These are phyloP conservation scores for Phytophthora tubulina DNA, from an alignment of 352 stramenopile genomes.

Conservation along the genomic window DNA sequence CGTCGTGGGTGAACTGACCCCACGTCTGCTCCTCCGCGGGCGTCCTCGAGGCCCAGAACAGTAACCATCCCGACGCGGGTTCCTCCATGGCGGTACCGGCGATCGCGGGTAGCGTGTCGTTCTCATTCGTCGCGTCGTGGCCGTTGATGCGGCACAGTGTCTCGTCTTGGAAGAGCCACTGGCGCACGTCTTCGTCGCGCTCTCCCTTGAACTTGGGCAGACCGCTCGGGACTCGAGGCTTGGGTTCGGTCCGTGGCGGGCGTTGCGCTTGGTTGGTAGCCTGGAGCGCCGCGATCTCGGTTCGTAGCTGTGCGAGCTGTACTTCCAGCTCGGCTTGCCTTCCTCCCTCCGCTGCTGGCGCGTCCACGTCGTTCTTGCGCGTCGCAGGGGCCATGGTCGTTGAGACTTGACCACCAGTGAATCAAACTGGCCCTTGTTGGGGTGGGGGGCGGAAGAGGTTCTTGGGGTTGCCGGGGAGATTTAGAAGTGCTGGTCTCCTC, in stretches of 20 bases:
- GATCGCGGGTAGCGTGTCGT: conserved; percentile 15
- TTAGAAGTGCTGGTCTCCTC: background rate
- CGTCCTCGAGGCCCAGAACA: conserved; percentile 24
- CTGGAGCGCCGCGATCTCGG: conserved; percentile 7
- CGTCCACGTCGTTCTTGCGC: conserved; percentile 7
- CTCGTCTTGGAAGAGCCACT: conserved; percentile 31
- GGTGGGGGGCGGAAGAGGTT: too few relatives aligned
- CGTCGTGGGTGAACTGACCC: conserved; percentile 12
- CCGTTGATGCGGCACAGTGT: conserved; percentile 26
- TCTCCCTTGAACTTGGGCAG: conserved; percentile 21
- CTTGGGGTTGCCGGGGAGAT: background rate
- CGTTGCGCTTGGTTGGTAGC: conserved; percentile 2
- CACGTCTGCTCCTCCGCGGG: conserved; percentile 22
- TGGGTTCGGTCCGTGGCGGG: background rate
- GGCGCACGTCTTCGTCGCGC: conserved; percentile 26
- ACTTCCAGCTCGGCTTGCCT: too few relatives aligned
- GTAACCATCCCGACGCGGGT: conserved; percentile 26
- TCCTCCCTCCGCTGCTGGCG: conserved; percentile 10
- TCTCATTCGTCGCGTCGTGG: conserved; percentile 9
- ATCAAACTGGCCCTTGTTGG: conserved; percentile 8
- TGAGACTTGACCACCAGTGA: conserved; percentile 16
- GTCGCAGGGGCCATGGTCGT: conserved; percentile 19
- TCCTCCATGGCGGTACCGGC: conserved; percentile 23
- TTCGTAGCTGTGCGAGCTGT: too few relatives aligned
- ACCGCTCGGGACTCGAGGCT: conserved; percentile 18